phyloP scores from a whole-genome alignment of 2,329 filamentous ascomycete species.

The Chaetomium globosum region DNA sequence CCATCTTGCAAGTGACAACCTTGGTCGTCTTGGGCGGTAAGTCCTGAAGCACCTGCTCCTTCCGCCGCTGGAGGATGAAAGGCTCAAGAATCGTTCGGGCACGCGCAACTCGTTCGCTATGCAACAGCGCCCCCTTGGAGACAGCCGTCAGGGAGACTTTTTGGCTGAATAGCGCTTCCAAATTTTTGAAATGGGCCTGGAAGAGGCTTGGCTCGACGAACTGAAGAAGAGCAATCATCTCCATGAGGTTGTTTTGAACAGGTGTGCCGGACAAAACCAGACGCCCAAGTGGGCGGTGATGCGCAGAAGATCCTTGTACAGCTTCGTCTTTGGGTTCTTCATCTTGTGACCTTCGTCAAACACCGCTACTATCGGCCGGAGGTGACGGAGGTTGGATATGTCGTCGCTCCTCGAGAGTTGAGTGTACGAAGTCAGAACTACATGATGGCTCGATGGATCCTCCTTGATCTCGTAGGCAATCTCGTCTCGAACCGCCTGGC shows the following conservation, averaged over 20 bases:
- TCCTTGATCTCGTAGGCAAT: constrained; percentile 69
- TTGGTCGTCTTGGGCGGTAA: constrained; percentile 78
- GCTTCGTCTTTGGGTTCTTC: constrained; percentile 81
- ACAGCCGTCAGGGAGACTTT: constrained; percentile 83
- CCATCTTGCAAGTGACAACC: constrained; percentile 81
- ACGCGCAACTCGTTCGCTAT: constrained; percentile 80
- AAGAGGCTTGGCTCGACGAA: constrained; percentile 92
- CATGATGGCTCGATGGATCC: constrained; percentile 65
- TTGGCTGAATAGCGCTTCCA: constrained; percentile 88
- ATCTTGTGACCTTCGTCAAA: constrained; percentile 95
- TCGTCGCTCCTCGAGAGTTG: constrained; percentile 59
- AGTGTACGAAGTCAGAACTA: constrained; percentile 62
- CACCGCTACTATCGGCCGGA: constrained; percentile 62
- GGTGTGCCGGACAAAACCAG: constrained; percentile 89
- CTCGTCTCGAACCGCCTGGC: constrained; percentile 65
- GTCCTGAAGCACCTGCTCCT: constrained; percentile 84
- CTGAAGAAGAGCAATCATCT: constrained; percentile 86
- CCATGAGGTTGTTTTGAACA: constrained; percentile 90
- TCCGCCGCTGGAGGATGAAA: constrained; percentile 91
- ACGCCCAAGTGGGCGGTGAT: constrained; percentile 78
- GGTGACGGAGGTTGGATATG: constrained; percentile 52
- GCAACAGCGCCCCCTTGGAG: constrained; percentile 79
- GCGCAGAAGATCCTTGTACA: constrained; percentile 76
- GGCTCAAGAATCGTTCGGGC: constrained; percentile 92
- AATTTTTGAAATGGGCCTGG: constrained; percentile 70